Conservation (phyloP, 306 rosid genomes). For the Luffa aegyptiaca region DNA sequence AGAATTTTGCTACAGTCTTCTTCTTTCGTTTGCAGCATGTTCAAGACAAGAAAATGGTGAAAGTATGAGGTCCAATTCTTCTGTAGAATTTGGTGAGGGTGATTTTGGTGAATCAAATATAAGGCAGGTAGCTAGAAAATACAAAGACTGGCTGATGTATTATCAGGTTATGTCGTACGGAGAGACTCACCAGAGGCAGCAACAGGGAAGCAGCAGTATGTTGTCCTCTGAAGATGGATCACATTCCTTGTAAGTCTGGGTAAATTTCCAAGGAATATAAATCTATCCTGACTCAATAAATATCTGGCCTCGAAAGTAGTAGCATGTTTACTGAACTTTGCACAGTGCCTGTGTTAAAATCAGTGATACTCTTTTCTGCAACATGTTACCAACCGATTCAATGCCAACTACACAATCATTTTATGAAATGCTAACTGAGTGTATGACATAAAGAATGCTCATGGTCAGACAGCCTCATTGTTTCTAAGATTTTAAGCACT, state of each 20-base stretch:
- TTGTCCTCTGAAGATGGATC: slow-evolving; percentile 18
- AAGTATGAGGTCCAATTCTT: slow-evolving; percentile 16
- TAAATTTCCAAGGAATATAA: neutral
- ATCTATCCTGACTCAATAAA: neutral
- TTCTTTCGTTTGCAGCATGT: slow-evolving; percentile 15
- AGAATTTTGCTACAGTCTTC: slow-evolving; percentile 38
- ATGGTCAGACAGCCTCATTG: neutral
- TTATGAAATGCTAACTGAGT: neutral
- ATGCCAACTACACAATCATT: neutral
- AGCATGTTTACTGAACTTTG: neutral
- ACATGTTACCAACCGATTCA: neutral
- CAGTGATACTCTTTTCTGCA: neutral
- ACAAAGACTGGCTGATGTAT: slow-evolving; percentile 58
- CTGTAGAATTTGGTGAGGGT: slow-evolving; percentile 15
- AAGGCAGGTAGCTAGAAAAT: slow-evolving; percentile 49
- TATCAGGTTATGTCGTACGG: slow-evolving; percentile 68
- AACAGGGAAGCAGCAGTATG: slow-evolving; percentile 20
- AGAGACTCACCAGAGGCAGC: slow-evolving; percentile 40
- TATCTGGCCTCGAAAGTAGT: neutral
- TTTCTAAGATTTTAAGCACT: neutral
- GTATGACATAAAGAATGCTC: neutral
- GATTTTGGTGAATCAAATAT: slow-evolving; percentile 22
- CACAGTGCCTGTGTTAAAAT: neutral
- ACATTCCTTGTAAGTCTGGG: slow-evolving; percentile 32
- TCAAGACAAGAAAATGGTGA: slow-evolving; percentile 7